Conservation (phyloP, 2,329 filamentous ascomycete species). For the Paracamarosporium sp. region DNA sequence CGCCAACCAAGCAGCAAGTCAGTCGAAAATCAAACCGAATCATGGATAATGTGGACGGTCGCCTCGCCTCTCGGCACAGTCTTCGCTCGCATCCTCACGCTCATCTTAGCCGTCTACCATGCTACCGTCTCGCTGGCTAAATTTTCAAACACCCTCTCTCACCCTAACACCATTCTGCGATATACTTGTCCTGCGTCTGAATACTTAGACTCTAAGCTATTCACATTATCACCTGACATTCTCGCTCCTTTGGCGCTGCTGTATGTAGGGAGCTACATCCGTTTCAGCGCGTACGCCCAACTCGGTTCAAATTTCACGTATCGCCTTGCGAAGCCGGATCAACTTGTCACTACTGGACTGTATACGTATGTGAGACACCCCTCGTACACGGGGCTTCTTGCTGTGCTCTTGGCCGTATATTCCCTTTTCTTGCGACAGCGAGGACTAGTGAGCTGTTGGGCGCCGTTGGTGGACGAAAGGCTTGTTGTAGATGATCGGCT, state of each 20-base stretch:
- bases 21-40: slow-evolving; percentile 11
- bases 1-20: slow-evolving; percentile 20
- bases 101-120: slow-evolving; percentile 9
- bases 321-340: slow-evolving; percentile 54
- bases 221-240: slow-evolving; percentile 8
- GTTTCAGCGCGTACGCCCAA: slow-evolving; percentile 50
- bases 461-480: slow-evolving; percentile 24
- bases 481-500: slow-evolving; percentile 54
- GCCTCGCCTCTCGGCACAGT: slow-evolving; percentile 12
- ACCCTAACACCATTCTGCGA: neutral
- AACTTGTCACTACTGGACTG: slow-evolving; percentile 55
- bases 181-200: slow-evolving; percentile 9
- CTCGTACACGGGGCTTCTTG: slow-evolving; percentile 56
- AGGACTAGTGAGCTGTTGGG: slow-evolving; percentile 27
- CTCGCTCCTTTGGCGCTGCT: neutral
- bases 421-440: slow-evolving; percentile 12
- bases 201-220: slow-evolving; percentile 12
- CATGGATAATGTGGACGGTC: slow-evolving; percentile 14
- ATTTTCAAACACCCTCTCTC: neutral
- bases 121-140: slow-evolving; percentile 8
- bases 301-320: slow-evolving; percentile 64
- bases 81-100: slow-evolving; percentile 7
- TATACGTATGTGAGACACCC: slow-evolving; percentile 61
- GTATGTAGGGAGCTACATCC: slow-evolving; percentile 25
- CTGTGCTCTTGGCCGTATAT: slow-evolving; percentile 38